Percentiles rank a stretch among this genome's conserved stretches.
Evolutionary conservation across 768 basidiomycete species (phyloP).

Genomic region (Gloeophyllum trabeum): DNA sequence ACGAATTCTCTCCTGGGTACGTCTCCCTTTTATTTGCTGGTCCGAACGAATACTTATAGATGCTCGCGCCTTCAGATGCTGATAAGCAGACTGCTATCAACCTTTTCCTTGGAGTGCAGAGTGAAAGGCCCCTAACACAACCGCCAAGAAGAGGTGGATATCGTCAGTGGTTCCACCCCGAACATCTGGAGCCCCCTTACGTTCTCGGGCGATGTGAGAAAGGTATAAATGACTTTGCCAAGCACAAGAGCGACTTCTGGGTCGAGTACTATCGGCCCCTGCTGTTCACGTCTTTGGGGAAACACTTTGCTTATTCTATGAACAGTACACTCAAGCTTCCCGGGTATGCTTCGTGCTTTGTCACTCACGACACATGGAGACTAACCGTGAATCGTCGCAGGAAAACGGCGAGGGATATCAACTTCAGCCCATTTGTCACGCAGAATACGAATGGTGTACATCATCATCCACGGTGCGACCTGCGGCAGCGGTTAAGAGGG

Average conservation of each 20-base stretch:
- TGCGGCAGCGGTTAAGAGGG: constrained; percentile 2
- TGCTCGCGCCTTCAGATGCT: constrained; percentile 44
- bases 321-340: constrained; percentile 78
- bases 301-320: constrained; percentile 91
- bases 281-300: constrained; percentile 74
- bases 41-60: not conserved
- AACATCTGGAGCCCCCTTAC: constrained; percentile 60
- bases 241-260: constrained; percentile 66
- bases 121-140: constrained; percentile 32
- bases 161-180: constrained; percentile 74
- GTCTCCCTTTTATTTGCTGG: not conserved
- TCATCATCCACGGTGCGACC: constrained; percentile 26
- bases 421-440: constrained; percentile 67
- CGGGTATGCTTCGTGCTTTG: constrained; percentile 35
- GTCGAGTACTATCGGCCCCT: constrained; percentile 81
- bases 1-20: constrained; percentile 85
- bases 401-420: constrained; percentile 56
- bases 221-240: constrained; percentile 50
- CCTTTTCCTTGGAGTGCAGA: constrained; percentile 79
- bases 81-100: constrained; percentile 98
- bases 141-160: constrained; percentile 60
- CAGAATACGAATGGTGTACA: constrained; percentile 33
- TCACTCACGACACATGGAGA: constrained; percentile 1
- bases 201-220: constrained; percentile 50
- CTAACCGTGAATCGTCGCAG: constrained; percentile 22